phyloP scores from a whole-genome alignment of 441 rosid species.

The Brassica hybrid region DNA sequence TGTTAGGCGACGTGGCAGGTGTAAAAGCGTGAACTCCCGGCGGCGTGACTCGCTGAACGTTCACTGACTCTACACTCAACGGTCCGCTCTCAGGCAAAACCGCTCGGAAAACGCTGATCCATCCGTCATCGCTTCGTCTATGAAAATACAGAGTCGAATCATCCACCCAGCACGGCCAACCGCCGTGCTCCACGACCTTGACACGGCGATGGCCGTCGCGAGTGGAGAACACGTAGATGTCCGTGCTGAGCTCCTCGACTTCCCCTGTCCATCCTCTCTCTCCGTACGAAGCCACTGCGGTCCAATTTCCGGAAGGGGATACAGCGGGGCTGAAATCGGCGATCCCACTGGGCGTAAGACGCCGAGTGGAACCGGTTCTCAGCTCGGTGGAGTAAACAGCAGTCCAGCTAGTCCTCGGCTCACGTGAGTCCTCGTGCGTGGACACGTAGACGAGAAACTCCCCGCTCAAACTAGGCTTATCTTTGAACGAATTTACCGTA shows the following conservation, averaged over 20 bases:
- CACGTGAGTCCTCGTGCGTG: constrained; percentile 69
- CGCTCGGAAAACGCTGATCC: constrained; percentile 81
- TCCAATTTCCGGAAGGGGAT: constrained; percentile 74
- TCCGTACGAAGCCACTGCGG: constrained; percentile 86
- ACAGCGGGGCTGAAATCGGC: constrained; percentile 91
- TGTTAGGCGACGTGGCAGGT: constrained; percentile 87
- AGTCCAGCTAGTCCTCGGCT: constrained; percentile 79
- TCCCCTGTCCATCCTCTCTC: constrained; percentile 79
- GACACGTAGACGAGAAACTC: constrained; percentile 73
- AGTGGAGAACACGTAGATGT: constrained; percentile 73
- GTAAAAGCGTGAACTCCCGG: constrained; percentile 88
- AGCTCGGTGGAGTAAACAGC: constrained; percentile 82
- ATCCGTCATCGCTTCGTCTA: constrained; percentile 65
- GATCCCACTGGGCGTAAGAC: constrained; percentile 70
- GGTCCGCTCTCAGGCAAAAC: constrained; percentile 45
- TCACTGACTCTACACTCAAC: constrained; percentile 52
- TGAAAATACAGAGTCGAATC: constrained; percentile 76
- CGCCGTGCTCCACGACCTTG: constrained; percentile 83
- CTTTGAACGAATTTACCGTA: constrained; percentile 67
- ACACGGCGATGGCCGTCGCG: constrained; percentile 71
- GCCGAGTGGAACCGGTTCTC: constrained; percentile 63
- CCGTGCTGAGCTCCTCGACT: constrained; percentile 75
- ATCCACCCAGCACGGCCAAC: constrained; percentile 95
- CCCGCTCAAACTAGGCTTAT: constrained; percentile 67
- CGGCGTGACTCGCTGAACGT: constrained; percentile 70